Evolutionary conservation across 2,329 filamentous ascomycete species (phyloP).

Genomic region (Colletotrichum coccodes): DNA sequence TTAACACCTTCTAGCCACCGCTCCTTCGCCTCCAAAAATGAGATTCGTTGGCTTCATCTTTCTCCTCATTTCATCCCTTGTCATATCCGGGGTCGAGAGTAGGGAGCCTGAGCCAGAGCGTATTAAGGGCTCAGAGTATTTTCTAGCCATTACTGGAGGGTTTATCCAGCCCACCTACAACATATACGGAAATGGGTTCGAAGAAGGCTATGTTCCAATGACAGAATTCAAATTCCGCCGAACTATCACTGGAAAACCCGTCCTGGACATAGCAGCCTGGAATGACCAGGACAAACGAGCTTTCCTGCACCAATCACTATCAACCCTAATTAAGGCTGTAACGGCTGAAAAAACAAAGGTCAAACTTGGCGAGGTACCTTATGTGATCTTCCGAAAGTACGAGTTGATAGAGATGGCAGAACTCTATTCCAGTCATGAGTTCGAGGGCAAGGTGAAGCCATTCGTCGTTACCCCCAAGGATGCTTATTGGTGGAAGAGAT

Average conservation of each 20-base stretch:
- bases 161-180: background rate
- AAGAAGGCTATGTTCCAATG: background rate
- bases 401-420: background rate
- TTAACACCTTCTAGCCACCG: background rate
- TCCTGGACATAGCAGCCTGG: background rate
- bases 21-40: background rate
- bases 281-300: background rate
- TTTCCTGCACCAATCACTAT: background rate
- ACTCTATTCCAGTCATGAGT: background rate
- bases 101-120: background rate
- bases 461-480: background rate
- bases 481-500: background rate
- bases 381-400: background rate
- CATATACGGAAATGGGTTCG: background rate
- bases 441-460: background rate
- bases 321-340: background rate
- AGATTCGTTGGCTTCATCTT: background rate
- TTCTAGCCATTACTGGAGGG: background rate
- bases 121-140: background rate
- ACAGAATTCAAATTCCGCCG: background rate
- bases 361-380: background rate
- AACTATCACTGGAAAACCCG: background rate
- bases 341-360: background rate
- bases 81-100: background rate
- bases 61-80: background rate